Conservation (phyloP, 1,284 basidiomycete species). For the Polyporus tsugae region DNA sequence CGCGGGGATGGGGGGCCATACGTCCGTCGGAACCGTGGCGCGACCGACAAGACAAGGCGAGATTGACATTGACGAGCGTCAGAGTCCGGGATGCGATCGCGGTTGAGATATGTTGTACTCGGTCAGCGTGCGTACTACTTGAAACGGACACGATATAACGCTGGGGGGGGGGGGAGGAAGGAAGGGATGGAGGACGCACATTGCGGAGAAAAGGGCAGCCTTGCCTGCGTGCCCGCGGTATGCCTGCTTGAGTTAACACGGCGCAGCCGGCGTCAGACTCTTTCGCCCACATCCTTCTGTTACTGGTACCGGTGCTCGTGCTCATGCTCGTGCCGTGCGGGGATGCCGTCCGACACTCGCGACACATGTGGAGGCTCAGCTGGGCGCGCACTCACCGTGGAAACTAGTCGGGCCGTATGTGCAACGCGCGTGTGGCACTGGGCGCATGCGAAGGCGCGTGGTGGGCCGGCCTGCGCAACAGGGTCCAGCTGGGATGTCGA, state of each 20-base stretch:
- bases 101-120: neutral
- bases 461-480: slow-evolving; percentile 21
- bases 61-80: neutral
- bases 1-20: neutral
- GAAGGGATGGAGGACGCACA: slow-evolving; percentile 45
- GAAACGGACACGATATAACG: neutral
- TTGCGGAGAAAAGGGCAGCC: slow-evolving; percentile 49
- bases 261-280: slow-evolving; percentile 1
- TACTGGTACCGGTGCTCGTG: neutral
- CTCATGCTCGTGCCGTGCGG: neutral
- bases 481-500: slow-evolving; percentile 13
- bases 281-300: neutral
- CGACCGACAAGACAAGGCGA: neutral
- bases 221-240: slow-evolving; percentile 43
- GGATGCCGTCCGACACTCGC: neutral
- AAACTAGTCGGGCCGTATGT: slow-evolving; percentile 28
- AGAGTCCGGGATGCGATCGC: neutral
- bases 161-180: neutral
- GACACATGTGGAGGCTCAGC: neutral
- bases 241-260: slow-evolving; percentile 23
- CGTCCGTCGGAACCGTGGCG: neutral
- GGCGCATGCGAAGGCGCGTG: slow-evolving; percentile 25
- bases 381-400: slow-evolving; percentile 23
- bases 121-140: neutral
- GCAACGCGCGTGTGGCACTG: slow-evolving; percentile 28